These are phyloP conservation scores for Multifurca ochricompacta DNA, from an alignment of 768 basidiomycete genomes.

Conservation along the genomic window DNA sequence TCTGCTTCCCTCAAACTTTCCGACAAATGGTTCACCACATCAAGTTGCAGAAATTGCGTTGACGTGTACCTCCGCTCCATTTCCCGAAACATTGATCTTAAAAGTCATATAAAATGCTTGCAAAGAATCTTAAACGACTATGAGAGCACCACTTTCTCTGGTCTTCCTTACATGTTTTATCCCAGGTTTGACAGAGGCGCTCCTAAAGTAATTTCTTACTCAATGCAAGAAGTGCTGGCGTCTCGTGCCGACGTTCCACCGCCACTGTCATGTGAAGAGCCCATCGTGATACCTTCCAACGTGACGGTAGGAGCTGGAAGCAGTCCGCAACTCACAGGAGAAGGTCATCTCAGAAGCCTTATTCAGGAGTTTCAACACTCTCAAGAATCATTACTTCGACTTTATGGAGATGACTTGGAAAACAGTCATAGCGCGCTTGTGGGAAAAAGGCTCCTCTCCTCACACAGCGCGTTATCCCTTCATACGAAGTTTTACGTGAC, in stretches of 20 bases:
- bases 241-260: background rate
- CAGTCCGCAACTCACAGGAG: background rate
- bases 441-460: no score
- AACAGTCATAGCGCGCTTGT: background rate
- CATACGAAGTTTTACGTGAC: background rate
- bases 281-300: background rate
- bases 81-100: background rate
- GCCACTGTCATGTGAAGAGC: background rate
- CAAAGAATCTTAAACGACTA: background rate
- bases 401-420: slow-evolving; percentile 6
- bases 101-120: background rate
- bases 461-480: background rate
- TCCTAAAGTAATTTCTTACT: background rate
- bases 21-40: background rate
- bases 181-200: background rate
- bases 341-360: background rate
- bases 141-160: background rate
- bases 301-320: background rate
- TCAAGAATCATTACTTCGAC: background rate
- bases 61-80: background rate
- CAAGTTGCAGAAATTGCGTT: background rate
- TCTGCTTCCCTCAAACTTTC: background rate
- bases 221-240: background rate
- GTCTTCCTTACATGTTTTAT: background rate
- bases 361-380: background rate